These are phyloP conservation scores for Priceomyces haplophilus DNA, from an alignment of 805 yeast species.

Conservation along the genomic window DNA sequence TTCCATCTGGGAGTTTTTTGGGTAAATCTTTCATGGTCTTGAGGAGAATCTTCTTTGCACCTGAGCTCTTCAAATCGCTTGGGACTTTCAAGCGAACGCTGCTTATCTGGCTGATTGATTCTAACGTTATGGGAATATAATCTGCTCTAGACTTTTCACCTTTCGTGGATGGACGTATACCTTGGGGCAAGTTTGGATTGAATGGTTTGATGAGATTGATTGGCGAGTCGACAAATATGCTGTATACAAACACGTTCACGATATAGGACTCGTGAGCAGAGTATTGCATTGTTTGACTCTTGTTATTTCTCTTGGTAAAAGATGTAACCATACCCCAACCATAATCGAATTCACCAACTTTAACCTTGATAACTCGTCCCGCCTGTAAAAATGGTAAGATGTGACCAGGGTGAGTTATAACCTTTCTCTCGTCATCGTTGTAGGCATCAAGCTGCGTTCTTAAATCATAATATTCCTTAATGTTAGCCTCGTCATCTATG, in stretches of 20 bases:
- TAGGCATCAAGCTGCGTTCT: constrained; percentile 69
- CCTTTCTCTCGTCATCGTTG: constrained; percentile 70
- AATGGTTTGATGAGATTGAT: constrained; percentile 72
- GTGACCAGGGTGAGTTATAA: constrained; percentile 89
- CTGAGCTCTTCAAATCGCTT: constrained; percentile 57
- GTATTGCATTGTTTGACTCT: constrained; percentile 57
- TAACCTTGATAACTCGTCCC: constrained; percentile 78
- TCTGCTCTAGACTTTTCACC: constrained; percentile 74
- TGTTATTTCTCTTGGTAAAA: constrained; percentile 66
- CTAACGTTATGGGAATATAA: constrained; percentile 80
- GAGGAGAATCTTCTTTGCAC: constrained; percentile 57
- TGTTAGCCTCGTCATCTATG: constrained; percentile 70
- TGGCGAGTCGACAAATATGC: constrained; percentile 83
- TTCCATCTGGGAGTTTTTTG: constrained; percentile 82
- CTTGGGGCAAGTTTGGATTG: constrained; percentile 78
- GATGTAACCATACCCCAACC: constrained; percentile 96
- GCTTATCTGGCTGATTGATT: constrained; percentile 71
- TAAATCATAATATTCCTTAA: constrained; percentile 81
- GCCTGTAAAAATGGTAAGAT: constrained; percentile 79
- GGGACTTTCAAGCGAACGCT: constrained; percentile 81
- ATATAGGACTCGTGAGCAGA: constrained; percentile 88
- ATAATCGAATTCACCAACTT: constrained; percentile 62
- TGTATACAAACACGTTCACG: constrained; percentile 76
- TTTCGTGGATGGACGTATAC: constrained; percentile 76
- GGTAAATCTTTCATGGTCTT: constrained; percentile 79